Base-by-base conservation (phyloP, 352 stramenopile genomes). In the Pythium phragmitis region DNA sequence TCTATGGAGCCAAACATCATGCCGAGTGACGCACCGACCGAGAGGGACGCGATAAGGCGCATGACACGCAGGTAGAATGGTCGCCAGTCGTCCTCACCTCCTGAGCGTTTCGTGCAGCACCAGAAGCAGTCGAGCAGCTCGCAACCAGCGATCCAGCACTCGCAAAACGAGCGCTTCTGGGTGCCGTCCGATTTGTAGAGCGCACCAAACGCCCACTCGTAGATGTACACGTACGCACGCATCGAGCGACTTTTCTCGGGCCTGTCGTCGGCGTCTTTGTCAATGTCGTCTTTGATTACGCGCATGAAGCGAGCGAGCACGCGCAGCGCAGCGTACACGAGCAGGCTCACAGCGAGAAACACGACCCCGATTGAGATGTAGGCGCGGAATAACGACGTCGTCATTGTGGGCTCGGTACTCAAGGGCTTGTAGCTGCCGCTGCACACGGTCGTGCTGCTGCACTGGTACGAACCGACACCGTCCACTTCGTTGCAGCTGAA, bases 91-190 rank as follows among this genome's bases (percentile, higher is more conserved):
- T 30, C 26, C 9, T 54, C 48, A 11, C 23, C 5, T 6, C 21
- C 26, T 8, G 37, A 41, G 26, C 26, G 48, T 16, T 39, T 6
- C 4, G 13, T 19, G 13, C 23, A 23, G 28, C 23, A 41, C 48
- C 48, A 54, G 2, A 39, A 16, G 48, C 48, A 54, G 48, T 54
- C 48, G 28, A 54, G 48, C 48, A 54, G 28, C 48, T 54, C 48
- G 28, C 48, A 54, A 26, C 48, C 26, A 16, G 48, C 48, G 28
- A 54, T 54, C 12, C 48, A 54, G 17, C 28, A 54, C 26, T 37
- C 28, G 49, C 49, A 14, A 26, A 55, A n/a, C 30, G 30, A 30
- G 14, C 28, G 49, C 17, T 5, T 43, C 28, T 55, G 14, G 13
- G 14, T 14, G n/a, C 49, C 30, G 30, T 55, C 49, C 5, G 49